These are phyloP conservation scores for Acanthamoeba sp. DNA, from an alignment of 208 protist genomes.

Conservation along the genomic window DNA sequence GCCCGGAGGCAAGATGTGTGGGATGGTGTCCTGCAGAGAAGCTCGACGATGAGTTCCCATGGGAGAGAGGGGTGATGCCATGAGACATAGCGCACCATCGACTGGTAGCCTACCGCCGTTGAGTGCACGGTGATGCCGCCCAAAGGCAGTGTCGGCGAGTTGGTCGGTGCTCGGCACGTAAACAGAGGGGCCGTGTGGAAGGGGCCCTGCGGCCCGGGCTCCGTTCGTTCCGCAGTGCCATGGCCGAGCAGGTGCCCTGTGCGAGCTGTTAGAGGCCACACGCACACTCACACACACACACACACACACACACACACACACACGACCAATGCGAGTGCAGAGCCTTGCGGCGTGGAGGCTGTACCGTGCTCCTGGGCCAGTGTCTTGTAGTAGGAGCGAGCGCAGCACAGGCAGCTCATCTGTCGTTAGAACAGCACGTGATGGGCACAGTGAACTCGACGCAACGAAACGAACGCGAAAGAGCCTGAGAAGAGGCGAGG, in stretches of 20 bases:
- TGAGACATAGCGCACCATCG: background rate
- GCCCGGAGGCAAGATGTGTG: background rate
- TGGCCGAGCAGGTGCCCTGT: background rate
- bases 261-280: background rate
- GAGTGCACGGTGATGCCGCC: background rate
- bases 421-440: no score
- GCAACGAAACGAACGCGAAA: no score
- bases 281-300: background rate
- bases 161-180: background rate
- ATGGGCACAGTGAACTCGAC: no score
- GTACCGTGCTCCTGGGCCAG: conserved; percentile 4
- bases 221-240: background rate
- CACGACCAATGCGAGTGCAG: background rate
- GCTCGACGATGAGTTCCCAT: background rate
- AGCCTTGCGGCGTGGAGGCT: background rate
- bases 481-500: no score
- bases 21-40: background rate
- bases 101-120: background rate
- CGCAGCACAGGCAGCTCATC: conserved; percentile 26
- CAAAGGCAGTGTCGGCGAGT: background rate
- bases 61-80: no score
- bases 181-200: conserved; percentile 25
- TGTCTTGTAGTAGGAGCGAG: conserved; percentile 5
- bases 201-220: background rate
- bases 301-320: background rate